Base-by-base conservation (phyloP, 2,329 filamentous ascomycete genomes). In the Phoma sp. region DNA sequence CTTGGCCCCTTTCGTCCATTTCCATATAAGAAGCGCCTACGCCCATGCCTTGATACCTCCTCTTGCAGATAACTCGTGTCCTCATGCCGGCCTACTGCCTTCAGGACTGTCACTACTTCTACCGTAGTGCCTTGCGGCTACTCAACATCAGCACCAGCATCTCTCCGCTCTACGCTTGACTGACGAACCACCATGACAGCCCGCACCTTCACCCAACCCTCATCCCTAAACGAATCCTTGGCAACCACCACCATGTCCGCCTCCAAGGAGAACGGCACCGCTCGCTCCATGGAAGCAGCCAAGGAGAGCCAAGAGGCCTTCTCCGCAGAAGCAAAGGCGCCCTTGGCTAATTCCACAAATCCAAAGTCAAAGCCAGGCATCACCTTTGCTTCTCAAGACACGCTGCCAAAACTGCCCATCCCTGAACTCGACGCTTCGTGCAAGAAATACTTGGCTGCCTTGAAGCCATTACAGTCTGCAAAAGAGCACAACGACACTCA, bases 91-190 rank as follows among this genome's bases (percentile, higher is more conserved):
- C 83, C 69, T 94, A 91, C 77, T 96, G 82, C 77, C 81, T 91
- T 54, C 88, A 95, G 82, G 90, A 96, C 77, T 96, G 90, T 72
- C 91, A 96, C 76, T 96, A 96, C 80, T 96, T 96, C 80, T 95
- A 91, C 81, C 91, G 91, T 82, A 96, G 88, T 77, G 90, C 91
- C 73, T 81, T 96, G 79, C 91, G 91, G 82, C 88, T 92, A 73
- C 81, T 96, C 68, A 94, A 90, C 72, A 87, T 96, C 68, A 85
- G 87, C 78, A 96, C 90, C 68, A 84, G 81, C 70, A 85, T 96
- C 76, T 91, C 89, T 64, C 88, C 89, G 66, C 81, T 91, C 50
- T 92, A 91, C 81, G 84, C 83, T 77, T 91, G 81, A 67, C 58
- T 69, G 68, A 76, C 83, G 74, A 80, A 83, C 60, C 53, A 80